Conservation (phyloP, 2,329 filamentous ascomycete genomes). For the Xylogone sp. region DNA sequence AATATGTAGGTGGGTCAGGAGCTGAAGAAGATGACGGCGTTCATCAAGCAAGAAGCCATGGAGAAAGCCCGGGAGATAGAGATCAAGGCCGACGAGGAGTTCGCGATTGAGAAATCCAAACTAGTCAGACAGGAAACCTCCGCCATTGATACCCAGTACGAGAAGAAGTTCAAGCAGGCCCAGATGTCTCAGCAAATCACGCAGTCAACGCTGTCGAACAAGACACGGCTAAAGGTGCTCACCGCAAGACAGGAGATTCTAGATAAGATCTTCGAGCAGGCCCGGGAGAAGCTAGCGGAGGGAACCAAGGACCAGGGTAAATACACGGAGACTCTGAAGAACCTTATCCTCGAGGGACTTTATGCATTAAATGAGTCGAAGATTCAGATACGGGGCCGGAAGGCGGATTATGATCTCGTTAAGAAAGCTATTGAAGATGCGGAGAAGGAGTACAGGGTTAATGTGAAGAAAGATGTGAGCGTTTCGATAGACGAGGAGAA, state of each 20-base stretch:
- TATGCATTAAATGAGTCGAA: conserved; percentile 83
- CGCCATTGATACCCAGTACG: conserved; percentile 87
- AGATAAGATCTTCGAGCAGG: conserved; percentile 81
- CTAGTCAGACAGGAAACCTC: conserved; percentile 93
- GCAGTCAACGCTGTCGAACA: conserved; percentile 92
- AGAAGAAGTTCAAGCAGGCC: conserved; percentile 99
- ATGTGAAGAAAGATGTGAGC: conserved; percentile 64
- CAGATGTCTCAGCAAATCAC: conserved; percentile 99
- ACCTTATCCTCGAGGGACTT: conserved; percentile 81
- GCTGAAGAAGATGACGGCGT: conserved; percentile 99
- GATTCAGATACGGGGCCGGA: conserved; percentile 69
- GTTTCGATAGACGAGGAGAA: conserved; percentile 75
- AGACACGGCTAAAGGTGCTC: conserved; percentile 87
- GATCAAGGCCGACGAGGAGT: conserved; percentile 98
- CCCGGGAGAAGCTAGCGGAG: conserved; percentile 66
- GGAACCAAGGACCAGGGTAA: conserved; percentile 65
- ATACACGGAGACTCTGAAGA: conserved; percentile 75
- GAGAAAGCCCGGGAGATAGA: conserved; percentile 98
- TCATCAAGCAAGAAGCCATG: conserved; percentile 97
- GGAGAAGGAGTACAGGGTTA: conserved; percentile 78
- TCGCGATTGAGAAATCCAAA: conserved; percentile 98
- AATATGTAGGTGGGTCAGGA: conserved; percentile 80
- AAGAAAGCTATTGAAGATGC: conserved; percentile 78
- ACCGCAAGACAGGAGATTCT: conserved; percentile 85
- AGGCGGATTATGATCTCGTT: conserved; percentile 72